Evolutionary conservation across 768 basidiomycete genomes (phyloP).

Genomic region (Fomitopsis serialis): DNA sequence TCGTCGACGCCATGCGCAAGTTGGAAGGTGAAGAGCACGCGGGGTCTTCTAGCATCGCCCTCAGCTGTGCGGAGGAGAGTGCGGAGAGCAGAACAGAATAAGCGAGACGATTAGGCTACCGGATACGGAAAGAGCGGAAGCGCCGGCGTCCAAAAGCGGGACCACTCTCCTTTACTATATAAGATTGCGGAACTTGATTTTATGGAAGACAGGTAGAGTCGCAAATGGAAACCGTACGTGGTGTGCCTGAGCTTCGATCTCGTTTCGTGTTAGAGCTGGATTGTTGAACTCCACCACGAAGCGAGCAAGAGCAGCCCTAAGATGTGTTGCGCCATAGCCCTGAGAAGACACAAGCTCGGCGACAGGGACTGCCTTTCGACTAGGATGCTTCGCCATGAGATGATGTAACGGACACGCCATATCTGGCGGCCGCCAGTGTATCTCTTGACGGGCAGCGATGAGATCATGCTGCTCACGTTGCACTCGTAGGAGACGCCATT

Average conservation of each 20-base stretch:
- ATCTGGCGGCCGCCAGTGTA: neutral
- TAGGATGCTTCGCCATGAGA: slow-evolving; percentile 2
- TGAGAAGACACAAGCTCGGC: neutral
- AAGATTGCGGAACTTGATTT: slow-evolving; percentile 24
- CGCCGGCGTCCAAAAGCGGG: no score
- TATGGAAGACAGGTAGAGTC: slow-evolving; percentile 25
- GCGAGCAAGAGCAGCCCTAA: slow-evolving; percentile 5
- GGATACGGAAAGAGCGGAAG: no score
- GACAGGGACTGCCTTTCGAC: neutral
- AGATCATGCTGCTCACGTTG: neutral
- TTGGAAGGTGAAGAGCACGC: no score
- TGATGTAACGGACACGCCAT: neutral
- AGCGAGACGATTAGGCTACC: no score
- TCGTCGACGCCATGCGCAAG: no score
- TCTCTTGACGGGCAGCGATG: neutral
- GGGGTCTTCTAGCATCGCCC: no score
- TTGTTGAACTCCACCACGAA: slow-evolving; percentile 4
- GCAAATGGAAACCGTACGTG: slow-evolving; percentile 17
- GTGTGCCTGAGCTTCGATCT: neutral
- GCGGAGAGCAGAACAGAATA: no score
- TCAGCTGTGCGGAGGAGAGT: no score
- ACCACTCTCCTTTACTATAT: no score
- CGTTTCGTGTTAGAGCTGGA: neutral
- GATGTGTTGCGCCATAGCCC: neutral
- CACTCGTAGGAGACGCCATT: slow-evolving; percentile 5